Base-by-base conservation (phyloP, 768 basidiomycete species). In the Psilocybe cubensis region DNA sequence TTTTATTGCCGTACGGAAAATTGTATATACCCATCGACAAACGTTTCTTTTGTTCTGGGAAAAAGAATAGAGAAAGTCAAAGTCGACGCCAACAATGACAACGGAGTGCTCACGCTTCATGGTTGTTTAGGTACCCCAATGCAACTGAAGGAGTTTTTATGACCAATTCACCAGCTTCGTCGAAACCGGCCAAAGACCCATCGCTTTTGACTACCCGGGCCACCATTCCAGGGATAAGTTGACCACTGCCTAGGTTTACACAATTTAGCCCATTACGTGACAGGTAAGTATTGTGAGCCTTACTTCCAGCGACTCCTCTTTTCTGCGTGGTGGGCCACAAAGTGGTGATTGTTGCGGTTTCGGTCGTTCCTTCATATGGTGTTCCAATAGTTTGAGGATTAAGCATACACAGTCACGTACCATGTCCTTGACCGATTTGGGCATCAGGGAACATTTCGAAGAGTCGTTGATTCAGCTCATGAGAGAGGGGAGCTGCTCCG, bases 41-140 rank as follows among this genome's bases (percentile, higher is more conserved):
- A 91, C 0, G 85, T 87, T 59, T 89, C 87, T 55, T 76, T 80
- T 4, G 88, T 89, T 35, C 89, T 90, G n/a, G n/a, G n/a, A n/a
- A n/a, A n/a, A 45, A 14, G 53, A 40, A n/a, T 25, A n/a, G 42
- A 23, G 18, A 44, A 17, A 54, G 14, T 12, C n/a, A n/a, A n/a
- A n/a, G n/a, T 40, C 40, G 48, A 41, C n/a, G 2, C 11, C 5
- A 14, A 14, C 14, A 42, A 20, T n/a, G 3, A 48, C 12, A 7
- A 31, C 5, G 28, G 17, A 41, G n/a, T 18, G 75, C 84, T 63
- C 66, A 89, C 88, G 88, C 88, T 69, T 83, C 67, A 17, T 70
- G 72, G 60, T 88, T 86, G 53, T 86, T 82, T 50, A 76, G 68
- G 69, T 89, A 89, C 1, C 82, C 73, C 35, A 87, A 63, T 1